These are phyloP conservation scores for Coniferiporia sulphurascens DNA, from an alignment of 1,284 basidiomycete species.

Conservation along the genomic window DNA sequence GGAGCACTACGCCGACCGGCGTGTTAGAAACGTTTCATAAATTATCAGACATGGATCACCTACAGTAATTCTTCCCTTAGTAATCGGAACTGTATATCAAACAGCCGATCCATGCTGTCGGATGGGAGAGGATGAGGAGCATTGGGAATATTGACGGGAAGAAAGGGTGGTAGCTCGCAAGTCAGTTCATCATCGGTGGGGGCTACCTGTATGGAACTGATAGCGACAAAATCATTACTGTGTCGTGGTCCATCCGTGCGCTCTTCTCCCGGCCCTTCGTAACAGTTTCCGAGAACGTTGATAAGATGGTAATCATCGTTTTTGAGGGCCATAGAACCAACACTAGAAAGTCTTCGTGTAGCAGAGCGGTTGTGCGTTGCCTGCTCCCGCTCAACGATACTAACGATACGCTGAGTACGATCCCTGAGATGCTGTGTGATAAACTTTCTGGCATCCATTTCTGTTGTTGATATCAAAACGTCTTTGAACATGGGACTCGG, in stretches of 20 bases:
- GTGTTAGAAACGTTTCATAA: not conserved
- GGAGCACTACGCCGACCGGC: slow-evolving; percentile 24
- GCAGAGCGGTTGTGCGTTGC: not conserved
- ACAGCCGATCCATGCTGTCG: slow-evolving; percentile 52
- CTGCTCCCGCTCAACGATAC: slow-evolving; percentile 42
- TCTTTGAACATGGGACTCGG: slow-evolving; percentile 35
- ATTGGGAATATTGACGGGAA: slow-evolving; percentile 51
- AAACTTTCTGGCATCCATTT: slow-evolving; percentile 28
- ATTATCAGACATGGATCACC: slow-evolving; percentile 20
- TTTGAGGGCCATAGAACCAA: slow-evolving; percentile 1
- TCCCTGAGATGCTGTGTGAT: slow-evolving; percentile 36
- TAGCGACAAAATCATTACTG: slow-evolving; percentile 57
- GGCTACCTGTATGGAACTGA: slow-evolving; percentile 52
- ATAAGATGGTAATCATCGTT: slow-evolving; percentile 21
- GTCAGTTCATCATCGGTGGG: slow-evolving; percentile 61
- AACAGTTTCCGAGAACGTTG: slow-evolving; percentile 36
- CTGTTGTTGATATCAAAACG: slow-evolving; percentile 24
- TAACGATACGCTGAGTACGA: slow-evolving; percentile 37
- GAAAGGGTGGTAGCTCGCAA: slow-evolving; percentile 40
- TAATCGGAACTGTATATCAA: slow-evolving; percentile 69
- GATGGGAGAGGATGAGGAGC: slow-evolving; percentile 56
- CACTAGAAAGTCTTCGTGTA: not conserved
- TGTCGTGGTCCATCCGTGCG: slow-evolving; percentile 52
- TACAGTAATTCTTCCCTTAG: slow-evolving; percentile 65
- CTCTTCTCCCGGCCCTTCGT: slow-evolving; percentile 51